Conservation (phyloP, 148 eudicot genomes). For the Rhododendron ferrugineum region DNA sequence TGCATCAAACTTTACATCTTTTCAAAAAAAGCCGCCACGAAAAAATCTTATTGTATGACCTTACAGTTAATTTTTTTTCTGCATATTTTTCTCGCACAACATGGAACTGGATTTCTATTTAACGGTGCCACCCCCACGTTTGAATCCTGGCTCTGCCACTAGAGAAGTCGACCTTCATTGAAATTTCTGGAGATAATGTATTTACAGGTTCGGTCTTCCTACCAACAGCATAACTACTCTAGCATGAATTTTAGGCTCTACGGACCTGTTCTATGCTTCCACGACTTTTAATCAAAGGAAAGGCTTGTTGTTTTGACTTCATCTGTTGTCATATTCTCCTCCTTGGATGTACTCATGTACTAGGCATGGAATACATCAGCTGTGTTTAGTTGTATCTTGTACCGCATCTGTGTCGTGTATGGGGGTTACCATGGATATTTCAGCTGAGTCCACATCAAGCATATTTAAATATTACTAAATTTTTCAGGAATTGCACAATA, state of each 20-base stretch:
- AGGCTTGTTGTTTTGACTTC: neutral
- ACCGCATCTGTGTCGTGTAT: neutral
- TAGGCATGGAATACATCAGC: neutral
- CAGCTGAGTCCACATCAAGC: neutral
- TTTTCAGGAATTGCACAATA: neutral
- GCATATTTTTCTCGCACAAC: too few species aligned
- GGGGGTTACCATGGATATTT: neutral
- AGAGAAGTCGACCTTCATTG: neutral
- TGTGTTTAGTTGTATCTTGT: neutral
- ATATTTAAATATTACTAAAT: neutral
- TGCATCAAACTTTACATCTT: too few species aligned
- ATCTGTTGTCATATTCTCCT: neutral
- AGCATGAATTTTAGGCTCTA: neutral
- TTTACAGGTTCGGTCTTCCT: neutral
- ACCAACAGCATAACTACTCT: neutral
- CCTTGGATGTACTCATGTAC: neutral
- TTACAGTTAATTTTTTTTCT: too few species aligned
- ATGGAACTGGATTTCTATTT: too few species aligned
- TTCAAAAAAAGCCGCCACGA: too few species aligned
- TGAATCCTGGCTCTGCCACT: too few species aligned
- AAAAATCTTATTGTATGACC: too few species aligned
- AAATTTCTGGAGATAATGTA: neutral
- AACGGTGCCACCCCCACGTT: too few species aligned
- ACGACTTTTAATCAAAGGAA: neutral
- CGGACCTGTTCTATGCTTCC: too few species aligned